These are phyloP conservation scores for Simmondsia chinensis DNA, from an alignment of 148 eudicot genomes.

Conservation along the genomic window DNA sequence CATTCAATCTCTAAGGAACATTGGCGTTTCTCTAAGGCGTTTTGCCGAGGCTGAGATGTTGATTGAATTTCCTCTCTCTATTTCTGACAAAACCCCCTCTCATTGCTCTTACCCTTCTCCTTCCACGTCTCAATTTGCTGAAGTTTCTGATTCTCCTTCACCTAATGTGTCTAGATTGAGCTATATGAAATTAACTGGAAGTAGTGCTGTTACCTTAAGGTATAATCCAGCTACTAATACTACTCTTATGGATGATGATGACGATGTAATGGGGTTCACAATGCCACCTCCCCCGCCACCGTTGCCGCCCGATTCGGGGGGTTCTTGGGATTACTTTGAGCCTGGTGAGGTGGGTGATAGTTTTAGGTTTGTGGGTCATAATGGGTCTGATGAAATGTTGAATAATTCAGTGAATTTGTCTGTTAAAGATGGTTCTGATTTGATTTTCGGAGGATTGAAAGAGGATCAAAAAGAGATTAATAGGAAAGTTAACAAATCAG, in stretches of 20 bases:
- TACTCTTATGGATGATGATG: slow-evolving; percentile 32
- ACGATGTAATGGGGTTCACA: slow-evolving; percentile 24
- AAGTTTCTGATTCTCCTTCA: slow-evolving; percentile 29
- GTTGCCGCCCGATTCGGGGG: slow-evolving; percentile 36
- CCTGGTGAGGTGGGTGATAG: slow-evolving; percentile 40
- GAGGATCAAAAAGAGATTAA: neutral
- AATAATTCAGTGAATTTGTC: too few relatives aligned
- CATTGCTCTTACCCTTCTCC: slow-evolving; percentile 69
- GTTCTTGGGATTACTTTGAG: slow-evolving; percentile 77
- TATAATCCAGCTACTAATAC: slow-evolving; percentile 23
- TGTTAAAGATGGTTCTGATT: too few relatives aligned
- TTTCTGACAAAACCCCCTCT: slow-evolving; percentile 50
- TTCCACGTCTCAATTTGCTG: slow-evolving; percentile 37
- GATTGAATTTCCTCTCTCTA: slow-evolving; percentile 34
- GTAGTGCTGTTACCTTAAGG: slow-evolving; percentile 41
- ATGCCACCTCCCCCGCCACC: slow-evolving; percentile 71
- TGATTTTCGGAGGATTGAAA: too few relatives aligned
- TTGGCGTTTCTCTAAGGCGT: slow-evolving; percentile 63
- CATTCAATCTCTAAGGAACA: slow-evolving; percentile 48
- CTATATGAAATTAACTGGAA: slow-evolving; percentile 51
- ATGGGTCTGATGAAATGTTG: too few relatives aligned
- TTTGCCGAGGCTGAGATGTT: slow-evolving; percentile 72
- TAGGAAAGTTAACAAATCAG: slow-evolving; percentile 6
- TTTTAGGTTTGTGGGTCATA: slow-evolving; percentile 39
- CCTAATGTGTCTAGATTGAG: slow-evolving; percentile 41